Evolutionary conservation across 208 protist species (phyloP).

Genomic region (Trypanosoma boissoni): DNA sequence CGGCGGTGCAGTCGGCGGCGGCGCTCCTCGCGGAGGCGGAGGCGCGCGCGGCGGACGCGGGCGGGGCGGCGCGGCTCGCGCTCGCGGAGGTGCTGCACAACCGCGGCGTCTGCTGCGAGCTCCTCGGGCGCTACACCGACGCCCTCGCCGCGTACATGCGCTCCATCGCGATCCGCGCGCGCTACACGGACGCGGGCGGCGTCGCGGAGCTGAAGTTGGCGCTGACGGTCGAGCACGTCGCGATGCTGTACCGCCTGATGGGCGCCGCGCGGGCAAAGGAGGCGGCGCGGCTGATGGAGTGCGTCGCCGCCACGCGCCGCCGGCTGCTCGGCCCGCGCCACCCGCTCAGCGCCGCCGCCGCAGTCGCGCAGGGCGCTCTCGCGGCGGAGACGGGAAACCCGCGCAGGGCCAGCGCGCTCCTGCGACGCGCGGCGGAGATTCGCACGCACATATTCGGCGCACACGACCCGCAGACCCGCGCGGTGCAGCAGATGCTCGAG

Average conservation of each 20-base stretch:
- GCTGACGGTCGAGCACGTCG: constrained; percentile 64
- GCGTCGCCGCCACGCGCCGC: constrained; percentile 36
- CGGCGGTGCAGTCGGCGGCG: constrained; percentile 7
- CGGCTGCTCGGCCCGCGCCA: constrained; percentile 41
- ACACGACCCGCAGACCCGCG: constrained; percentile 9
- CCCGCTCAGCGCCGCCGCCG: constrained; percentile 31
- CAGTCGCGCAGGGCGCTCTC: constrained; percentile 28
- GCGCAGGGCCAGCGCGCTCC: constrained; percentile 15
- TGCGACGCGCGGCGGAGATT: constrained; percentile 15
- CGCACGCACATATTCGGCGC: constrained; percentile 1
- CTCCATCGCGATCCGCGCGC: constrained; percentile 30
- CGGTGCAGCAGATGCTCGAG: constrained; percentile 5
- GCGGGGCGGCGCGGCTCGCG: constrained; percentile 32
- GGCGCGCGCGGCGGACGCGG: constrained; percentile 24
- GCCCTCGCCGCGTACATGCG: constrained; percentile 33
- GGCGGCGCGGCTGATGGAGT: constrained; percentile 43
- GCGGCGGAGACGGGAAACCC: constrained; percentile 39
- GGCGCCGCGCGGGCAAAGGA: constrained; percentile 10
- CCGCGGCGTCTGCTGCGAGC: constrained; percentile 48
- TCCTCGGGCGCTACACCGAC: constrained; percentile 21
- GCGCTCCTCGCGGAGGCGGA: constrained; percentile 28
- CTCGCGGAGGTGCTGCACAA: constrained; percentile 66
- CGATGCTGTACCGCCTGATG: constrained; percentile 48
- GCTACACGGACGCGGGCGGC: constrained; percentile 13
- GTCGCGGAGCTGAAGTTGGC: constrained; percentile 54